These are phyloP conservation scores for Ceratocystis lukuohia DNA, from an alignment of 2,329 filamentous ascomycete genomes.

Conservation along the genomic window DNA sequence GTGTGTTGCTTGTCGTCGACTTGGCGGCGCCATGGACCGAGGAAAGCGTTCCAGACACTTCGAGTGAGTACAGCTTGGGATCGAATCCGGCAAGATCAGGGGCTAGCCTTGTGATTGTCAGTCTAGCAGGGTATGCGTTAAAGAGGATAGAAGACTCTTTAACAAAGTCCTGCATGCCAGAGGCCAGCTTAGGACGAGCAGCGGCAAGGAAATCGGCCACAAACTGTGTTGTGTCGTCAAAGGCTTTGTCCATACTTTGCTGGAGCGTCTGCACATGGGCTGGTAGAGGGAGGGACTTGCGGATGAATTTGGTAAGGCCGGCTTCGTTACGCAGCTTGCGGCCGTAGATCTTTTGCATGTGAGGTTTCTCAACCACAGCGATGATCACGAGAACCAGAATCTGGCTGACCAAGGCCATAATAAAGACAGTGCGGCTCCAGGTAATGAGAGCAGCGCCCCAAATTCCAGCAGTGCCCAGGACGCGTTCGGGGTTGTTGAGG, in stretches of 20 bases:
- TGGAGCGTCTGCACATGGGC: slow-evolving; percentile 58
- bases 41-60: slow-evolving; percentile 51
- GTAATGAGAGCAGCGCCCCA: slow-evolving; percentile 94
- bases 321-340: slow-evolving; percentile 71
- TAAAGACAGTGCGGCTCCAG: slow-evolving; percentile 73
- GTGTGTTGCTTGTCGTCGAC: slow-evolving; percentile 43
- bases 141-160: slow-evolving; percentile 79
- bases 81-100: slow-evolving; percentile 70
- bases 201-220: slow-evolving; percentile 82
- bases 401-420: slow-evolving; percentile 75
- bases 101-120: slow-evolving; percentile 67
- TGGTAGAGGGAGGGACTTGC: slow-evolving; percentile 69
- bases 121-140: slow-evolving; percentile 73
- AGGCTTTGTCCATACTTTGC: slow-evolving; percentile 71
- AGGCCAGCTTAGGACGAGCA: slow-evolving; percentile 71
- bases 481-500: slow-evolving; percentile 90
- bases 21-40: slow-evolving; percentile 27
- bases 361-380: slow-evolving; percentile 83
- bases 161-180: slow-evolving; percentile 74
- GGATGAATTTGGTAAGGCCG: slow-evolving; percentile 81
- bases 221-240: slow-evolving; percentile 76
- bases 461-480: slow-evolving; percentile 84
- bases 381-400: slow-evolving; percentile 77
- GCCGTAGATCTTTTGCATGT: slow-evolving; percentile 97
- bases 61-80: slow-evolving; percentile 64